These are phyloP conservation scores for Fusarium poae DNA, from an alignment of 2,329 filamentous ascomycete genomes.

Conservation along the genomic window DNA sequence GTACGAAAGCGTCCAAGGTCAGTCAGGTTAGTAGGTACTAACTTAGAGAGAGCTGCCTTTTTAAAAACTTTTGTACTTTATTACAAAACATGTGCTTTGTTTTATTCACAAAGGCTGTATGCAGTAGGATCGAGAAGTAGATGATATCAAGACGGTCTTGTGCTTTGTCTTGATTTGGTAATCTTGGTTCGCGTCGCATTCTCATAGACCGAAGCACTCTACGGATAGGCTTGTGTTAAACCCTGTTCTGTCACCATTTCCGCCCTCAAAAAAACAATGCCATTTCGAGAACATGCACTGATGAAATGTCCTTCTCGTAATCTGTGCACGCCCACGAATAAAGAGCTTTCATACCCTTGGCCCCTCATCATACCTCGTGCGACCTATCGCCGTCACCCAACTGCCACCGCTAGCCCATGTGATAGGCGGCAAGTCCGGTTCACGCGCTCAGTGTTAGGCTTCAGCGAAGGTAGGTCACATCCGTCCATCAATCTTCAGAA, in stretches of 20 bases:
- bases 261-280: background rate
- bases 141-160: background rate
- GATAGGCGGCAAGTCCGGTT: slow-evolving; percentile 43
- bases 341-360: slow-evolving; percentile 4
- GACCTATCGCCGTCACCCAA: slow-evolving; percentile 38
- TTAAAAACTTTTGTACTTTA: slow-evolving; percentile 13
- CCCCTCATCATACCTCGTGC: slow-evolving; percentile 27
- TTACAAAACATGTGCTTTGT: background rate
- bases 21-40: background rate
- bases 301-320: slow-evolving; percentile 12
- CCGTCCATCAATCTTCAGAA: background rate
- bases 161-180: background rate
- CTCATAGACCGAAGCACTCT: background rate
- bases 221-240: background rate
- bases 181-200: background rate
- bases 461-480: slow-evolving; percentile 7
- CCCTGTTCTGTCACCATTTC: background rate
- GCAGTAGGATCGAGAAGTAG: background rate
- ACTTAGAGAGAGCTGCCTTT: background rate
- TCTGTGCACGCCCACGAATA: slow-evolving; percentile 14
- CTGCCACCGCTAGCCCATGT: slow-evolving; percentile 33
- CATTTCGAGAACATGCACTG: slow-evolving; percentile 11
- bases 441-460: slow-evolving; percentile 19
- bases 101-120: slow-evolving; percentile 2
- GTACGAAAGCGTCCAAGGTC: slow-evolving; percentile 18